These are phyloP conservation scores for Tolypocladium pustulatum DNA, from an alignment of 2,329 filamentous ascomycete species.

Conservation along the genomic window DNA sequence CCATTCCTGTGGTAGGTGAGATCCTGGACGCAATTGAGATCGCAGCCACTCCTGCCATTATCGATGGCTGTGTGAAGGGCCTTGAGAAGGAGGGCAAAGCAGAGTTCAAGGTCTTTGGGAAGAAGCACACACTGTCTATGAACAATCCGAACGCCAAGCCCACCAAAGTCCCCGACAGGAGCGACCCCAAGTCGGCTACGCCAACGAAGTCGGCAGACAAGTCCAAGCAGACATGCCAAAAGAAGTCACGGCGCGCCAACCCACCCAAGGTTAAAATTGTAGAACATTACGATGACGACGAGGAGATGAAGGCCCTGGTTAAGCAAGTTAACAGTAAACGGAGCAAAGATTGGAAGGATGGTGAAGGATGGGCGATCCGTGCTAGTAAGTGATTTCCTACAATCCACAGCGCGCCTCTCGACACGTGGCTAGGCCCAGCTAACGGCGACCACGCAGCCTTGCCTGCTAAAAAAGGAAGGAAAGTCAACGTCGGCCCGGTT, in stretches of 20 bases:
- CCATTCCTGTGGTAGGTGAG: not conserved
- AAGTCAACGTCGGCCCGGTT: too few relatives aligned
- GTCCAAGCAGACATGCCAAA: not conserved
- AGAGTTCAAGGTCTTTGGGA: not conserved
- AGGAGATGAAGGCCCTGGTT: not conserved
- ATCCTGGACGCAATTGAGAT: not conserved
- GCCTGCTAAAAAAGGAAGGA: not conserved
- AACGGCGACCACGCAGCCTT: not conserved
- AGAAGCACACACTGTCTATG: not conserved
- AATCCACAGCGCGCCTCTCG: not conserved
- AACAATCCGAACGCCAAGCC: not conserved
- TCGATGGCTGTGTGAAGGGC: not conserved
- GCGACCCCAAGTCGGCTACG: not conserved
- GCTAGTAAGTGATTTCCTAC: not conserved
- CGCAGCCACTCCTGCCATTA: not conserved
- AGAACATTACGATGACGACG: not conserved
- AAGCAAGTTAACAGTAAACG: not conserved
- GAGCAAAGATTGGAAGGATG: not conserved
- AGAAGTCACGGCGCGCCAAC: not conserved
- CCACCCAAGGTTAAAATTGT: not conserved
- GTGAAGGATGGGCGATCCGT: not conserved
- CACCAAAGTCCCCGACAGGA: not conserved
- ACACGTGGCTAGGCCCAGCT: not conserved
- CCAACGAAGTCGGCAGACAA: not conserved
- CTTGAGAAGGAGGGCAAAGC: not conserved